Evolutionary conservation across 2,329 filamentous ascomycete species (phyloP).

Genomic region (Nemania diffusa): DNA sequence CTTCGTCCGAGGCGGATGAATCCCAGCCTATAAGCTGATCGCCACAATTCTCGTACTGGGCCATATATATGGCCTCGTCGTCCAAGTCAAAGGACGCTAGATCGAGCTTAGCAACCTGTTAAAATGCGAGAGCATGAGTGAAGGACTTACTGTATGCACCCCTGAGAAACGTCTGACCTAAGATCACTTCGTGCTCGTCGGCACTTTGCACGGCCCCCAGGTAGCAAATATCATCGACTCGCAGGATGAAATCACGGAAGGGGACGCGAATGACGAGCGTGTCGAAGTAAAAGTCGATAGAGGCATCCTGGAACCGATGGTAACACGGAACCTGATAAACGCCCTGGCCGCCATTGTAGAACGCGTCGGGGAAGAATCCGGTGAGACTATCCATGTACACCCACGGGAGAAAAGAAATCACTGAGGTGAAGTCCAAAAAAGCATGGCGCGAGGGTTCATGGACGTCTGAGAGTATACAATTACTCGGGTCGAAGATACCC

Average conservation of each 20-base stretch:
- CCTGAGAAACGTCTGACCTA: conserved; percentile 37
- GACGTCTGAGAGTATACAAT: conserved; percentile 18
- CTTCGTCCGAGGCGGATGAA: conserved; percentile 2
- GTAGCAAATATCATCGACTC: conserved; percentile 29
- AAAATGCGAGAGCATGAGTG: neutral
- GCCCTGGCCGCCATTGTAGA: conserved; percentile 24
- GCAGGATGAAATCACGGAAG: conserved; percentile 36
- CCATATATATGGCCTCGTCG: conserved; percentile 33
- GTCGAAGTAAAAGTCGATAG: conserved; percentile 37
- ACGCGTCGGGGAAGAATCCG: conserved; percentile 26
- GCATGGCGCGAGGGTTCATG: conserved; percentile 13
- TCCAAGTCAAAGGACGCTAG: conserved; percentile 40
- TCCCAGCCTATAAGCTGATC: conserved; percentile 33
- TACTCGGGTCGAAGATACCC: conserved; percentile 29
- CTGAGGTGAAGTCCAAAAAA: conserved; percentile 30
- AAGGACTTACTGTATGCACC: conserved; percentile 36
- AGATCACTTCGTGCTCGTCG: conserved; percentile 9
- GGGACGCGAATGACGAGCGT: conserved; percentile 33
- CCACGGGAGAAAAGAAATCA: conserved; percentile 31
- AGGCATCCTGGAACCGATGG: conserved; percentile 31
- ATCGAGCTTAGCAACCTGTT: neutral
- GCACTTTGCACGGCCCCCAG: conserved; percentile 19
- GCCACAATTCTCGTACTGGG: conserved; percentile 39
- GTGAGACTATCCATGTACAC: conserved; percentile 16
- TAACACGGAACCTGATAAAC: conserved; percentile 35